Evolutionary conservation across 2,329 filamentous ascomycete species (phyloP).

Genomic region (Colletotrichum karsti): DNA sequence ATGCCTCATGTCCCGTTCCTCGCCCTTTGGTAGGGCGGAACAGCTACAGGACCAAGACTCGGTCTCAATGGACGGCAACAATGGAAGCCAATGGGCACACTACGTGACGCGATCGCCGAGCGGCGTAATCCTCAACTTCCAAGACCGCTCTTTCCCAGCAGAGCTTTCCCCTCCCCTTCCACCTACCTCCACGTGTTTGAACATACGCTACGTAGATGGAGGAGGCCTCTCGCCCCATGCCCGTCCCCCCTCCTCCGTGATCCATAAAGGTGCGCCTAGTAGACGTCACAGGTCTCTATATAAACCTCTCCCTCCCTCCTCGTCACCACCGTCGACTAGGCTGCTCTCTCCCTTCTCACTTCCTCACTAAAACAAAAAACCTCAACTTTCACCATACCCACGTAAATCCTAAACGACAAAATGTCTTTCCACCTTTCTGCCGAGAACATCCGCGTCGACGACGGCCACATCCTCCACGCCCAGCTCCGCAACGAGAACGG

Average conservation of each 20-base stretch:
- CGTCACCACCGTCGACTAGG: not conserved
- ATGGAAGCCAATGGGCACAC: too few species aligned
- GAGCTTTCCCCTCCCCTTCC: not conserved
- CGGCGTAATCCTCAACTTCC: not conserved
- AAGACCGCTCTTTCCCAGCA: conserved; percentile 16
- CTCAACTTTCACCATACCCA: not conserved
- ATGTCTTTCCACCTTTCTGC: conserved; percentile 62
- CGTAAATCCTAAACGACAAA: conserved; percentile 1
- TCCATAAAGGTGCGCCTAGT: not conserved
- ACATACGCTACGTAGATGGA: conserved; percentile 1
- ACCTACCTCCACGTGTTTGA: conserved; percentile 24
- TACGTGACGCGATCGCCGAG: conserved; percentile 23
- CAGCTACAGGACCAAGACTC: too few species aligned
- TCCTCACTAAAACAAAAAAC: not conserved
- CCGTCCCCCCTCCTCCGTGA: not conserved
- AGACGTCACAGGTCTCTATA: not conserved
- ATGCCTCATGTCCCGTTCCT: not conserved
- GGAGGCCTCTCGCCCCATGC: conserved; percentile 25
- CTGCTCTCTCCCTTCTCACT: not conserved
- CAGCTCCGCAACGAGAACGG: conserved; percentile 49
- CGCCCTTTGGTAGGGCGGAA: not conserved
- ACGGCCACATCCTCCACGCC: conserved; percentile 57
- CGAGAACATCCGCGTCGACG: conserved; percentile 55
- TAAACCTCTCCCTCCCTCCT: not conserved
- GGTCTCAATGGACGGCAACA: not conserved